Evolutionary conservation across 176 grass and related monocot genomes (phyloP), one percentile per base, ranked within the genome.

Genomic region (Oryza rufipogon): DNA sequence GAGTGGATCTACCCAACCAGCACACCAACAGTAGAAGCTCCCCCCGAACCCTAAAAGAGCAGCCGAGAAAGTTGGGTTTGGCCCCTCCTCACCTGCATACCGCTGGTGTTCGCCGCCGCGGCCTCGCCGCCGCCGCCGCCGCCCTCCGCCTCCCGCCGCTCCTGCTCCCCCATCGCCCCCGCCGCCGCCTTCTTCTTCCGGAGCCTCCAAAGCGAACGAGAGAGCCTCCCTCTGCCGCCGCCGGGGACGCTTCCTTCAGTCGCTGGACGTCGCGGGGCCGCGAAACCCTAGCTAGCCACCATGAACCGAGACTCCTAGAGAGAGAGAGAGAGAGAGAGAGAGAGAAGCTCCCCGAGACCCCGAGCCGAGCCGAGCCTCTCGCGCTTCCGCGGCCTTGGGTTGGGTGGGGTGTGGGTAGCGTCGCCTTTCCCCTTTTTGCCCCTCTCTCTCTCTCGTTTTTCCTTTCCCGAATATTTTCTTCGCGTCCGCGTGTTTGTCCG

Each of bases 251-350:
- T 75, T 76, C 69, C 63, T 54, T 83, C 75, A 84, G 85, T 22
- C 14, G 56, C 25, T 65, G 17, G 70, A 84, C 22, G 51, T 26
- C 72, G 76, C 41, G n/a, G 74, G 74, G 70, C 75, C 46, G 68
- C 66, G 86, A 91, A 96, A 96, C 90, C 94, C 94, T 90, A 92
- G 52, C 94, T 90, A 92, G 52, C 81, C 86, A 90, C 84, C 89
- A 93, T 88, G 74, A 87, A 91, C 88, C 49, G 49, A 3, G 4
- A 32, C 30, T 32, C 30, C 30, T 32, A 36, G 34, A 36, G 34
- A 16, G 19, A 58, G 52, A 56, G 54, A 56, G n/a, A n/a, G n/a
- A n/a, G n/a, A n/a, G n/a, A n/a, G 34, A 16, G 17, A 58, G 52
- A 56, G 16, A 56, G 54, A 75, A 80, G 80, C 80, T 80, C 41